Evolutionary conservation across 2,329 filamentous ascomycete species (phyloP).

Genomic region (Aspergillus brasiliensis): DNA sequence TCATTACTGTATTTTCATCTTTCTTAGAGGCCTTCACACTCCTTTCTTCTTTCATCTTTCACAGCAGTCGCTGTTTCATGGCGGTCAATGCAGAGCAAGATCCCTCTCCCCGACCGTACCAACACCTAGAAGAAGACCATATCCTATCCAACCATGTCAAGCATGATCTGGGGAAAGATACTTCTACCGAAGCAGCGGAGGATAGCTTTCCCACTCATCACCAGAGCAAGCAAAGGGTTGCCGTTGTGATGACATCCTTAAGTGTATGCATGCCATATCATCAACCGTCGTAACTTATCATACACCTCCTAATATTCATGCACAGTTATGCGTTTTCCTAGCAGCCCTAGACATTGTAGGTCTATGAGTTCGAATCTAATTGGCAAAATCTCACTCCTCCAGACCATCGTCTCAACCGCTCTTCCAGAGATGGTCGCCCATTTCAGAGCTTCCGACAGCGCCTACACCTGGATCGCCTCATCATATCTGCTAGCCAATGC

Average conservation of each 20-base stretch:
- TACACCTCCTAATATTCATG: not conserved
- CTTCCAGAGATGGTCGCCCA: conserved; percentile 39
- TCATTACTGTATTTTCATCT: not conserved
- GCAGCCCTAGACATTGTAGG: conserved; percentile 1
- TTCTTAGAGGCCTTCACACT: not conserved
- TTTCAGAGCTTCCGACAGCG: conserved; percentile 33
- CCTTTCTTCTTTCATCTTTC: not conserved
- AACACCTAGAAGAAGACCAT: not conserved
- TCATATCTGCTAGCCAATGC: conserved; percentile 40
- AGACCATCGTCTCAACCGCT: conserved; percentile 37
- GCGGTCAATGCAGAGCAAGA: not conserved
- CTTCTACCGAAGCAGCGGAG: not conserved
- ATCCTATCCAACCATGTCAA: not conserved
- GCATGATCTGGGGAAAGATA: not conserved
- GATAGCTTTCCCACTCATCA: not conserved
- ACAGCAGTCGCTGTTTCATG: not conserved
- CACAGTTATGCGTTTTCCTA: conserved; percentile 3
- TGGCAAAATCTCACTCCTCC: not conserved
- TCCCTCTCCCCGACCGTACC: not conserved
- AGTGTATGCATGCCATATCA: not conserved
- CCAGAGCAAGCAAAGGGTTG: conserved; percentile 3
- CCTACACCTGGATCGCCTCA: conserved; percentile 44
- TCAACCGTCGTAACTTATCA: not conserved
- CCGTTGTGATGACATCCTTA: not conserved
- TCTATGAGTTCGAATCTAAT: not conserved